Evolutionary conservation across 257 asterid genomes (phyloP), one percentile per base, ranked within the genome.

Genomic region (Primulina tabacum): DNA sequence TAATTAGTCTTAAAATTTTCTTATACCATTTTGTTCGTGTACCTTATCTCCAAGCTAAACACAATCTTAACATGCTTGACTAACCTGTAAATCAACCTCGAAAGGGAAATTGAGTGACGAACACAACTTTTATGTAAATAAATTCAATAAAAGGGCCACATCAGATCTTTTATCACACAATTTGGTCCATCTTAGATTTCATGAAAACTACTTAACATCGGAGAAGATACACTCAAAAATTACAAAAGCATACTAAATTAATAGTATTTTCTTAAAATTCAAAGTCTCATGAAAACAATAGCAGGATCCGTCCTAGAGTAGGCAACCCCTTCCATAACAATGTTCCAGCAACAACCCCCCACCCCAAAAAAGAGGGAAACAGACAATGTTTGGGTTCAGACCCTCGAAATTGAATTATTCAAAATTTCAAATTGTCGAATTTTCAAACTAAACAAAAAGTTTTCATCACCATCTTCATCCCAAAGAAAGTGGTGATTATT

Each of bases 371-470:
- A 26, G 18, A 26, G 75, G 61, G 6, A 52, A 35, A 16, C n/a
- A 60, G 40, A 57, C 35, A 65, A 60, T 24, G 40, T 50, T 56
- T 17, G 59, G 73, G 77, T 28, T 33, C 30, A 21, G 34, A 38
- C 69, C 76, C 65, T 59, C 24, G 9, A 62, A 50, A 18, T 63
- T 24, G 60, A 76, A 59, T 59, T 58, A 57, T 69, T 37, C 47
- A 43, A 70, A n/a, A 32, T 6, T 69, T 37, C 47, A 43, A 70
- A n/a, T 55, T 6, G 3, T 8, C 47, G 0, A 47, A 47, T 12
- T 47, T 12, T 47, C 18, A 47, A 14, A 47, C 55, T 12, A 12
- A 63, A 37, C 4, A 24, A 68, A 67, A 67, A 18, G 10, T 62
- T 71, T 52, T 71, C 64, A 62, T 62, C 64, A 64, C 24, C 43